Evolutionary conservation across 768 basidiomycete genomes (phyloP).

Genomic region (Lyophyllum atratum): DNA sequence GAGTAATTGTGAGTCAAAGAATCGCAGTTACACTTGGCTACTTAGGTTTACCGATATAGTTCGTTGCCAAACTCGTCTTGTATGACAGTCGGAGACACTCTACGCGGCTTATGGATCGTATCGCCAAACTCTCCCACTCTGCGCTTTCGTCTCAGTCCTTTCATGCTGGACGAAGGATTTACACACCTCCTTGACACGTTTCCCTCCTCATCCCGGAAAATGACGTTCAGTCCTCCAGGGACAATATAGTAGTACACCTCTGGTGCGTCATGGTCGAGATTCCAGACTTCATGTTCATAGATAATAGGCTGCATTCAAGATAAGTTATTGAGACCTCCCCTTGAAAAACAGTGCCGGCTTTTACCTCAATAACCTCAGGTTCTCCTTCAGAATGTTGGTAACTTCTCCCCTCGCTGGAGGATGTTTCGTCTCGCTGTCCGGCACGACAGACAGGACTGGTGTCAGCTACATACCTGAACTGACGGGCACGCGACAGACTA

Average conservation of each 20-base stretch:
- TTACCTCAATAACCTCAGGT: conserved; percentile 22
- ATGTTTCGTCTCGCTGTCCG: background rate
- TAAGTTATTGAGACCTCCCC: background rate
- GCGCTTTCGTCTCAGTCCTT: background rate
- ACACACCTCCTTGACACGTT: conserved; percentile 62
- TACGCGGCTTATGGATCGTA: conserved; percentile 8
- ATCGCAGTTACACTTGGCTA: background rate
- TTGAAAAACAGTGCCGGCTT: background rate
- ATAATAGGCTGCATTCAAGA: conserved; percentile 19
- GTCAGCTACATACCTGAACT: background rate
- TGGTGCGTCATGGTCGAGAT: conserved; percentile 21
- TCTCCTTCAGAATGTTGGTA: background rate
- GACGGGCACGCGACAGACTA: background rate
- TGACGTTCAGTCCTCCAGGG: conserved; percentile 62
- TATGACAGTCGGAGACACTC: conserved; percentile 46
- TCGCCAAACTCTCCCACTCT: conserved; percentile 56
- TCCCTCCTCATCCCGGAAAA: conserved; percentile 68
- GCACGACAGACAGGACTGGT: background rate
- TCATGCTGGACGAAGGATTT: background rate
- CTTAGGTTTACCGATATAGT: conserved; percentile 48
- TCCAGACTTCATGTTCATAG: conserved; percentile 26
- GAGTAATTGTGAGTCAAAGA: background rate
- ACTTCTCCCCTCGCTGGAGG: background rate
- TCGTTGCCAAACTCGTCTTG: conserved; percentile 62
- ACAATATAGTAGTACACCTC: conserved; percentile 58